A percentile compares a stretch with the other conserved stretches of the same genome.
These are phyloP conservation scores for Rhododendron mucronatum DNA, from an alignment of 148 eudicot genomes.

Conservation along the genomic window DNA sequence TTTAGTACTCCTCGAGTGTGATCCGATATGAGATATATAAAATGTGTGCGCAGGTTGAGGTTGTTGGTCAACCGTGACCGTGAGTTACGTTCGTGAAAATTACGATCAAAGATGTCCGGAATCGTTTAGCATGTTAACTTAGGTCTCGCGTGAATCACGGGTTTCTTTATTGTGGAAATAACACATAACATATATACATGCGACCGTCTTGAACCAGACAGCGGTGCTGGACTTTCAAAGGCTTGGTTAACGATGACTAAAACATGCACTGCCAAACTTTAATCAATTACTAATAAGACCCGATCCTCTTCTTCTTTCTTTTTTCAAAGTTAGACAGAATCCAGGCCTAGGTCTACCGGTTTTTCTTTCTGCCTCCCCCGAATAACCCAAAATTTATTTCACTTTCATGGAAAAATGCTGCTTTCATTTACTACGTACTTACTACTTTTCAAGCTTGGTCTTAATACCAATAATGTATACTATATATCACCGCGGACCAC, in stretches of 20 bases:
- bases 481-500: neutral
- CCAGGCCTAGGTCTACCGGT: neutral
- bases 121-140: neutral
- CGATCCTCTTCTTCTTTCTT: too few species aligned
- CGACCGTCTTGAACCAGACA: too few species aligned
- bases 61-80: neutral
- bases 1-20: neutral
- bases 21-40: neutral
- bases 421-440: neutral
- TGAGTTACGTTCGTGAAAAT: neutral
- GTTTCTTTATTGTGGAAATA: neutral
- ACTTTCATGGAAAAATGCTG: neutral
- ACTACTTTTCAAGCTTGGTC: neutral
- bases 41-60: neutral
- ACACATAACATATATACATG: neutral
- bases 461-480: too few species aligned
- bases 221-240: too few species aligned
- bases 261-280: too few species aligned
- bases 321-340: too few species aligned
- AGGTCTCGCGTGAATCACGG: neutral
- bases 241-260: too few species aligned
- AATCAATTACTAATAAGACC: too few species aligned
- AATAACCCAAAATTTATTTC: neutral
- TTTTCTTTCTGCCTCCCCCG: neutral
- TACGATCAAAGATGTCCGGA: neutral